Evolutionary conservation across 805 yeast genomes (phyloP), one percentile per base, ranked within the genome.

Genomic region (Monosporozyma yasuniensis): DNA sequence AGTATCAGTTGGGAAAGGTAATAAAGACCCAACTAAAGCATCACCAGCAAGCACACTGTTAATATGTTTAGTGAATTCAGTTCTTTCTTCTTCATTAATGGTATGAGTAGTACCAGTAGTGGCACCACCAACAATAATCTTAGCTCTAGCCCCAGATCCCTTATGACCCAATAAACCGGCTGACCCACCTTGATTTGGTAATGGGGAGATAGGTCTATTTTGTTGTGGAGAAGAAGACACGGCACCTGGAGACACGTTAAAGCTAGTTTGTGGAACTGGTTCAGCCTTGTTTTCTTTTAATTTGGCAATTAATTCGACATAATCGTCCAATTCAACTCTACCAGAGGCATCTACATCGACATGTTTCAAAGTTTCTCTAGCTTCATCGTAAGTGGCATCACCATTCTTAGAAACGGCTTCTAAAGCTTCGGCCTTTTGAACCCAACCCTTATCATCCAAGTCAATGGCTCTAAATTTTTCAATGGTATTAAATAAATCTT

Each of bases 291-390:
- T 25, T 44, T 61, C 91, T 62, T 83, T 84, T 55, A 90, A 75
- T 64, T 87, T 88, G 30, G 95, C 86, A 50, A 85, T 77, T 59
- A 93, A 72, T 57, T 83, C 84, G 32, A 91, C 97, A 63, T 80
- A 93, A 65, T 93, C 99, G 52, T 93, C 99, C 63, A 93, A 72
- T 67, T 93, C 99, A 48, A 93, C 97, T 64, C 87, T 91, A 23
- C 99, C 99, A 4, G 96, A 84, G 14, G 98, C 96, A 70, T 93
- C 99, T 32, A 93, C 95, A 56, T 84, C 83, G 46, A 89, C 97
- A 48, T 78, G 79, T 65, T 93, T 93, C 64, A 93, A 76, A 2
- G 97, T 87, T 67, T 89, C 96, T 72, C 99, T 83, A 22, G 95
- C 91, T 56, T 84, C 86, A 68, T 93, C 99, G 63, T 93, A 93